Base-by-base conservation (phyloP, 2,329 filamentous ascomycete genomes). In the Talaromyces piceae region DNA sequence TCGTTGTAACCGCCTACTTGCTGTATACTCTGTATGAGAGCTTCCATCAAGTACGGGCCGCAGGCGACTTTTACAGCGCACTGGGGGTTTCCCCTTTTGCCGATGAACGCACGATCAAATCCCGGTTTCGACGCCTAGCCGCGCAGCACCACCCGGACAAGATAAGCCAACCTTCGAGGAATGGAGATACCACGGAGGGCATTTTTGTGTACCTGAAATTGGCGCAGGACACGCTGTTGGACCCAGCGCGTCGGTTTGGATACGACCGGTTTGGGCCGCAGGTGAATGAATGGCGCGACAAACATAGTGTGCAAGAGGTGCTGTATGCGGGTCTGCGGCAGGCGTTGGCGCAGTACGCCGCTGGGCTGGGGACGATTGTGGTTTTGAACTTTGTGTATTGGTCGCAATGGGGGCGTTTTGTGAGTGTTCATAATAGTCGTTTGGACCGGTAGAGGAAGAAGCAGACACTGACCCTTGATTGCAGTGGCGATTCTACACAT, bases 1-100 rank as follows among this genome's bases (percentile, higher is more conserved):
- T 85, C 59, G 88, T 97, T 62, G 85, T 97, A 47, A 76, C 85
- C 45, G 73, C 81, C 54, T 98, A 97, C 73, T 87, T 97, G 31
- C 72, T 86, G 57, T 96, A 95, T 76, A 95, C 90, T 44, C 82
- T 97, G 61, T 93, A 91, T 73, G 91, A 97, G 72, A 86, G 89
- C 62, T 88, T 95, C 76, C 83, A 87, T 73, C 83, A 88, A 56
- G 77, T 95, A 25, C 85, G 82, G 56, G 74, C 78, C 41, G 74
- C 77, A 1, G 83, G 86, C 16, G 84, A 88, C 67, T 95, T 87
- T 73, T 97, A 96, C 73, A 75, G 80, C 44, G 79, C 86, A 56
- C 80, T 98, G 0, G 82, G 82, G 30, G 79, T 96, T 0, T 75
- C 84, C 11, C 76, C 84, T 31, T 68, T 78, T 51, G 86, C 87